phyloP scores from a whole-genome alignment of 208 protist genomes.

The Entamoeba dispar region DNA sequence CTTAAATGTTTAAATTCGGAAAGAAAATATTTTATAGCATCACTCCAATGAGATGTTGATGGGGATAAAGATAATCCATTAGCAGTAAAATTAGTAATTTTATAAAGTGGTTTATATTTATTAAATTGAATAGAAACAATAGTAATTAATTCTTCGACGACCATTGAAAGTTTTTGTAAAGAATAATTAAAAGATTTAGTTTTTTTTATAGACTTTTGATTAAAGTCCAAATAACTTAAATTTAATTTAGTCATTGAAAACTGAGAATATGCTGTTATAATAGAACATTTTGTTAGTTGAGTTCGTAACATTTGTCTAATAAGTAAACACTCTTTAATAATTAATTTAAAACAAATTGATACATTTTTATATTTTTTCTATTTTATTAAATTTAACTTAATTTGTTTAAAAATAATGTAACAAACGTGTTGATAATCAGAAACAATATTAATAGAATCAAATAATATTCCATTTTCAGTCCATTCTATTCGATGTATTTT shows the following conservation, averaged over 20 bases:
- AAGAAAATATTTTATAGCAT: not conserved
- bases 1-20: not conserved
- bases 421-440: not conserved
- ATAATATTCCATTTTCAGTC: not conserved
- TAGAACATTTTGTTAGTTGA: not conserved
- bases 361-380: not conserved
- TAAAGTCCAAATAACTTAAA: not conserved
- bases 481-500: not conserved
- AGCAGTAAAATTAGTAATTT: not conserved
- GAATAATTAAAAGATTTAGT: not conserved
- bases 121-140: not conserved
- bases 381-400: too few species aligned
- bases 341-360: not conserved
- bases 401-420: too few species aligned
- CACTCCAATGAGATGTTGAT: not conserved
- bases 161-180: not conserved
- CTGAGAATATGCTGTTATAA: not conserved
- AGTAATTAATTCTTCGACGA: not conserved
- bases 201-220: not conserved
- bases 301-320: not conserved
- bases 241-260: not conserved
- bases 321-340: not conserved
- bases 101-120: not conserved
- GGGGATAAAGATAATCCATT: not conserved
- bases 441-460: not conserved